Base-by-base conservation (phyloP, 2,329 filamentous ascomycete species). In the Plenodomus tracheiphilus region DNA sequence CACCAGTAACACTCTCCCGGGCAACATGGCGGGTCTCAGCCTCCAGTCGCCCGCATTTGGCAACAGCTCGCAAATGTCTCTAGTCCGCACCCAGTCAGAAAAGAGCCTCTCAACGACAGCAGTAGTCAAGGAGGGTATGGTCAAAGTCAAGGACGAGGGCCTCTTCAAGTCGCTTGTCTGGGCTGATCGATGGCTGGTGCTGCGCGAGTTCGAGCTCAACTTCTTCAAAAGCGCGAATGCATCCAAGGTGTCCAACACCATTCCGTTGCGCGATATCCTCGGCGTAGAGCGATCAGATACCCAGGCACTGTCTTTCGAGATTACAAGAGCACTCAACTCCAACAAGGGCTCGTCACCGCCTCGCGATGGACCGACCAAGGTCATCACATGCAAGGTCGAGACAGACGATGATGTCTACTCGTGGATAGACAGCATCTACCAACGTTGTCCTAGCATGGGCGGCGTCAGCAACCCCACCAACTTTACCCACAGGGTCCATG, bases 381-480 rank as follows among this genome's bases (percentile, higher is more conserved):
- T 90, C 3, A 84, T 97, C 43, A 91, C 94, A 56, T 94, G 96
- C 72, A 91, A 89, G 70, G 91, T 97, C 64, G 96, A 97, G 75
- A 88, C 86, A 47, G 94, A 99, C 66, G 93, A 96, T 68, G 94
- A 99, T 62, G 85, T 99, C 45, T 99, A 99, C 74, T 91, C 96
- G 65, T 99, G 94, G 94, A 96, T 97, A 66, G 94, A 99, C 73
- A 90, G 92, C 71, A 95, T 99, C 59, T 97, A 97, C 71, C 91
- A 93, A 62, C 88, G 93, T 57, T 97, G 93, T 72, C 94, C 94
- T 16, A 93, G 91, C 54, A 96, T 97, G 91, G 92, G 94, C 53
- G 94, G 94, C 62, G 94, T 99, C 47, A 97, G 93, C 76, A 97
- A 97, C 73, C 94, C 94, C 5, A 97, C 94, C 58, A 97, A 97